Evolutionary conservation across 1,284 basidiomycete genomes (phyloP).

Genomic region (Gastroboletus turbinatus): DNA sequence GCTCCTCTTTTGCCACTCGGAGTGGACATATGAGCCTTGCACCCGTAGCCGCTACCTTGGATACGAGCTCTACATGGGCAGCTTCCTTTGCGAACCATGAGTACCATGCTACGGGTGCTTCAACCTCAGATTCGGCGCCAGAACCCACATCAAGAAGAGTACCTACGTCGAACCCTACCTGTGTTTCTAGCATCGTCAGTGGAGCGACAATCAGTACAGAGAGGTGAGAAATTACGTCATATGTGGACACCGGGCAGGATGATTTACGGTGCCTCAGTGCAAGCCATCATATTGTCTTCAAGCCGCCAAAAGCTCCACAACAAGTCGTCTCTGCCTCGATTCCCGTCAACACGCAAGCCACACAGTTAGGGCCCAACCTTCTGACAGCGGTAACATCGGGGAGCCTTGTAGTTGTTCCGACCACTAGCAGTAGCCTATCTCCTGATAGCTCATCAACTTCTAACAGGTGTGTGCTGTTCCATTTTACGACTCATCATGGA

Average conservation of each 20-base stretch:
- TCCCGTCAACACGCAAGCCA: background rate
- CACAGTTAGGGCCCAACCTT: background rate
- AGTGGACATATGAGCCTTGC: background rate
- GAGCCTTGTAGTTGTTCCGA: background rate
- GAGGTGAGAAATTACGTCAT: constrained; percentile 11
- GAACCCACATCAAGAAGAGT: background rate
- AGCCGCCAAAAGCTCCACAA: background rate
- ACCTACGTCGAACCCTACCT: background rate
- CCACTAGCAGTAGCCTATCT: background rate
- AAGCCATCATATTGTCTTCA: background rate
- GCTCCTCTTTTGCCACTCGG: background rate
- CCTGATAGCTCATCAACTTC: background rate
- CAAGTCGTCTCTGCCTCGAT: background rate
- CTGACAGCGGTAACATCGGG: constrained; percentile 1
- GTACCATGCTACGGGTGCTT: background rate
- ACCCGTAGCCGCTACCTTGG: background rate
- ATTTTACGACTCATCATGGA: background rate
- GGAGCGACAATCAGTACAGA: background rate
- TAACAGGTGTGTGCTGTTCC: constrained; percentile 10
- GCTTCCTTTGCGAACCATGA: background rate
- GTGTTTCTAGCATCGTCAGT: background rate
- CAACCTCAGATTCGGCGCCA: background rate
- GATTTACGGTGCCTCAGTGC: background rate
- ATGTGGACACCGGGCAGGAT: background rate
- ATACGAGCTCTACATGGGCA: background rate